Base-by-base conservation (phyloP, 2,329 filamentous ascomycete genomes). In the Penicillium polonicum region DNA sequence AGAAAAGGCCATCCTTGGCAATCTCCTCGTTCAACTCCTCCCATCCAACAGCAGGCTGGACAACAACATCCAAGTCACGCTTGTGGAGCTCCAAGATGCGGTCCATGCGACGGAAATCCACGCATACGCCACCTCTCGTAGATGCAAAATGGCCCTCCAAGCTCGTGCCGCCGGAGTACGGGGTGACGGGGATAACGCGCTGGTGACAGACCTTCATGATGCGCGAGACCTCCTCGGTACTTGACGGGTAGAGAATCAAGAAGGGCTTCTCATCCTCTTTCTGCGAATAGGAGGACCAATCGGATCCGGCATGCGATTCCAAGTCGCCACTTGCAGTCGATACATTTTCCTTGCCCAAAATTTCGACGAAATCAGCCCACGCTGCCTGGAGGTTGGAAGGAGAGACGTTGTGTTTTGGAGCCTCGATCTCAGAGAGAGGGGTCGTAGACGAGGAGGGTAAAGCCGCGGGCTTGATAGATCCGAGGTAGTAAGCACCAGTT, bases 181-280 rank as follows among this genome's bases (percentile, higher is more conserved):
- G 88, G 4, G 90, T 92, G 25, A 96, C 91, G 5, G 92, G 92
- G 61, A 97, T 94, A 56, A 82, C 82, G 41, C 92, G 82, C 68
- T 80, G 76, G 73, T 96, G 90, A 78, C 92, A 96, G 55, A 96
- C 78, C 78, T 93, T 92, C 88, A 96, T 93, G 59, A 97, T 85
- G 61, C 82, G 80, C n/a, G 89, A 88, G 9, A 96, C 91, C 66
- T 97, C 88, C 63, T 92, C 88, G 1, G 92, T 97, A 36, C 82
- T 85, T 43, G 77, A 80, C 0, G 92, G 92, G 70, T 87, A 93
- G 41, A 96, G 83, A 51, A 97, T 81, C 72, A 91, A 67, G 64
- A 81, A 81, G 1, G 78, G 78, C 50, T 70, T 73, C 60, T 81
- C 79, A 38, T 67, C 65, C 13, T 74, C 71, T 60, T 78, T 78